These are phyloP conservation scores for Trichoderma koningii DNA, from an alignment of 2,329 filamentous ascomycete species.

Conservation along the genomic window DNA sequence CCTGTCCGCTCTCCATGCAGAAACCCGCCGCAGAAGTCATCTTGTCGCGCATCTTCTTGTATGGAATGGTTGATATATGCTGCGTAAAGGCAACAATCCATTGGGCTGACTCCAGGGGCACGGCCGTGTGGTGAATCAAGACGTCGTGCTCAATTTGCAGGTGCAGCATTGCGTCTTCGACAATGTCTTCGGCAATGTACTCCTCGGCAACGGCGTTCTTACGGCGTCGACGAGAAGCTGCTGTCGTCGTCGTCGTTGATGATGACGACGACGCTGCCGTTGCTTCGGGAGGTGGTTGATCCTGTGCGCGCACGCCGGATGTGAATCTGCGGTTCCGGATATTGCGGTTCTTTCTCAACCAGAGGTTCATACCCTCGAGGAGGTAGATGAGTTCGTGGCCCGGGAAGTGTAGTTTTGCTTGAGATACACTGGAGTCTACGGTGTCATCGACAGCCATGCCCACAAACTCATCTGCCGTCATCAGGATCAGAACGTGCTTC, in stretches of 20 bases:
- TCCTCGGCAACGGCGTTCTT: slow-evolving; percentile 44
- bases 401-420: slow-evolving; percentile 57
- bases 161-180: slow-evolving; percentile 71
- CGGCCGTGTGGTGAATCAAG: slow-evolving; percentile 69
- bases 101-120: slow-evolving; percentile 64
- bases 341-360: slow-evolving; percentile 69
- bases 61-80: slow-evolving; percentile 75
- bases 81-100: slow-evolving; percentile 76
- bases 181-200: slow-evolving; percentile 65
- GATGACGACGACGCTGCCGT: slow-evolving; percentile 2
- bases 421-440: slow-evolving; percentile 61
- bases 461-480: slow-evolving; percentile 68
- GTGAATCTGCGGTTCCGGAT: slow-evolving; percentile 68
- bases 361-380: slow-evolving; percentile 67
- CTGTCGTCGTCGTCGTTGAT: slow-evolving; percentile 28
- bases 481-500: slow-evolving; percentile 61
- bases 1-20: slow-evolving; percentile 78
- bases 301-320: slow-evolving; percentile 59
- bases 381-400: slow-evolving; percentile 64
- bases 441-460: slow-evolving; percentile 55
- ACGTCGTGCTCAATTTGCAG: slow-evolving; percentile 68
- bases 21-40: slow-evolving; percentile 61
- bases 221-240: slow-evolving; percentile 40
- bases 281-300: slow-evolving; percentile 33
- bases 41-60: slow-evolving; percentile 58